phyloP scores from a whole-genome alignment of 2,329 filamentous ascomycete species.

The Penicillium sp. region DNA sequence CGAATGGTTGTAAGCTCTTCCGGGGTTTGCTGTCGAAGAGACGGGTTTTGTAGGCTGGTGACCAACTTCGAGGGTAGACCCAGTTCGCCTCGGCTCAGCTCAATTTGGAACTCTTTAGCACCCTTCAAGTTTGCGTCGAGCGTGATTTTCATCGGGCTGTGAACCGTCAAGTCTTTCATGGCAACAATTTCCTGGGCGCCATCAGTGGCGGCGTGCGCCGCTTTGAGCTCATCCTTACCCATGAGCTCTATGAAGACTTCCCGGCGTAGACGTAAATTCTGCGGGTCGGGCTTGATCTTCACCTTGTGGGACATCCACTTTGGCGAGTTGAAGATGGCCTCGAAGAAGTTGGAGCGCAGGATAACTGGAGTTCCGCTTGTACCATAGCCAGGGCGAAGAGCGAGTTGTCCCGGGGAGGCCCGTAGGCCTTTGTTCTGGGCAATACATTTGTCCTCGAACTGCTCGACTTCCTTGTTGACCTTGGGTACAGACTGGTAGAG shows the following conservation, averaged over 20 bases:
- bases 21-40: neutral
- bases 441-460: slow-evolving; percentile 9
- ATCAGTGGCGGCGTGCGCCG: slow-evolving; percentile 10
- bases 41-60: neutral
- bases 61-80: neutral
- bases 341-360: slow-evolving; percentile 19
- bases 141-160: neutral
- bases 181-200: slow-evolving; percentile 11
- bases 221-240: neutral
- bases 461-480: neutral
- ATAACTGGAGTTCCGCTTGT: slow-evolving; percentile 1
- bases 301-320: slow-evolving; percentile 7
- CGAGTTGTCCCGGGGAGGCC: neutral
- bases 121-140: neutral
- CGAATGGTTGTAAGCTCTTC: slow-evolving; percentile 8
- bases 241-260: slow-evolving; percentile 8
- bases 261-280: slow-evolving; percentile 1
- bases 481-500: slow-evolving; percentile 1
- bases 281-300: slow-evolving; percentile 3
- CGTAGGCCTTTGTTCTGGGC: neutral
- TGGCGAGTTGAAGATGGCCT: slow-evolving; percentile 5
- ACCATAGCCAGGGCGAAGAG: slow-evolving; percentile 18
- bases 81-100: neutral
- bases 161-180: neutral
- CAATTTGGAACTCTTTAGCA: neutral